These are phyloP conservation scores for Solanum habrochaites DNA, from an alignment of 257 asterid species.

Conservation along the genomic window DNA sequence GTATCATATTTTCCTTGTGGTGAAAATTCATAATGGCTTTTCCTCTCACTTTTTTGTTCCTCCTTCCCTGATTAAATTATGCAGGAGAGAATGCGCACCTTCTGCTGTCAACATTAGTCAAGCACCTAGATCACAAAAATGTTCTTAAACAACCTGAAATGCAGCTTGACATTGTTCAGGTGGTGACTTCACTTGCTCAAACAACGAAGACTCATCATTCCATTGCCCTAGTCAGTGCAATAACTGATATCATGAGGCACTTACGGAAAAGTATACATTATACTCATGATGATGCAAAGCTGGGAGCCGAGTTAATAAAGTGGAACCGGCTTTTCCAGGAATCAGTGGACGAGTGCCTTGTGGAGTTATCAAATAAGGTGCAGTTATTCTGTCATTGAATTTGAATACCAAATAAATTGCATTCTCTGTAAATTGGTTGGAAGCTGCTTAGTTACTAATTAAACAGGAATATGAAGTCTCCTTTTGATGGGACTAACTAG, in stretches of 20 bases:
- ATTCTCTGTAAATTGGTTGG: neutral
- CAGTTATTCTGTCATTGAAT: neutral
- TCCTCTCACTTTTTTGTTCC: neutral
- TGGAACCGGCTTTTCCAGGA: slow-evolving; percentile 69
- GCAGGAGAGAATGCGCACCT: slow-evolving; percentile 84
- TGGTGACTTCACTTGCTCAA: slow-evolving; percentile 54
- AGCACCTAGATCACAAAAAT: slow-evolving; percentile 91
- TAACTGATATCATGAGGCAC: slow-evolving; percentile 88
- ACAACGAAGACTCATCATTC: slow-evolving; percentile 65
- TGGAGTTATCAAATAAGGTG: slow-evolving; percentile 72
- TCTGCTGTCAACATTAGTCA: slow-evolving; percentile 71
- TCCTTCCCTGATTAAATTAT: neutral
- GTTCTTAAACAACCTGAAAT: slow-evolving; percentile 76
- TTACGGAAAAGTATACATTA: slow-evolving; percentile 82
- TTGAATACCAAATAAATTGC: neutral
- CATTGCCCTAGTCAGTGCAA: slow-evolving; percentile 72
- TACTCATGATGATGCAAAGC: slow-evolving; percentile 62
- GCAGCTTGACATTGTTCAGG: slow-evolving; percentile 85
- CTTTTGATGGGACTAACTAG: neutral
- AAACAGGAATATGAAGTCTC: neutral
- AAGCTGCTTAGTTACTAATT: neutral
- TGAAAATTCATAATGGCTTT: neutral
- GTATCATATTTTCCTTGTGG: neutral
- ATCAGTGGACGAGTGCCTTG: slow-evolving; percentile 83
- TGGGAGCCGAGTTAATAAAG: slow-evolving; percentile 58